A percentile compares a stretch with the other conserved stretches of the same genome.
Conservation (phyloP, 2,329 filamentous ascomycete species). For the Catunica adiposa region DNA sequence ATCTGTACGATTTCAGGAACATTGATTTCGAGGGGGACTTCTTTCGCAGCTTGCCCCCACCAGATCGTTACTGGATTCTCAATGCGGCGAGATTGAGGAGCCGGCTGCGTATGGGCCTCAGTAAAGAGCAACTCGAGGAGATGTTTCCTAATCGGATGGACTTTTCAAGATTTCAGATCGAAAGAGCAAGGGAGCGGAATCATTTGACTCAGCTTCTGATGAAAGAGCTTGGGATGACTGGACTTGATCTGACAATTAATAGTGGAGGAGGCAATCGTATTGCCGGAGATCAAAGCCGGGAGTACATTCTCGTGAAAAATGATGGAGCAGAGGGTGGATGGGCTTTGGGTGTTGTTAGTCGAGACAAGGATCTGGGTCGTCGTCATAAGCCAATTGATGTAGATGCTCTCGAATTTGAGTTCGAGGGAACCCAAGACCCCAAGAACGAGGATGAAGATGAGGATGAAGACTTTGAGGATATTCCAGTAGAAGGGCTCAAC, state of each 20-base stretch:
- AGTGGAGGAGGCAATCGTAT: constrained; percentile 47
- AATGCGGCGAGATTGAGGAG: constrained; percentile 84
- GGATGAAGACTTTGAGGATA: constrained; percentile 76
- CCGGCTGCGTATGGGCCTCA: constrained; percentile 83
- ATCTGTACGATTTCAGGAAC: constrained; percentile 89
- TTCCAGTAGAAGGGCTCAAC: constrained; percentile 81
- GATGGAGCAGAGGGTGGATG: constrained; percentile 89
- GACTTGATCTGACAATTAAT: constrained; percentile 49
- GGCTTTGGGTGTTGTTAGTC: constrained; percentile 85
- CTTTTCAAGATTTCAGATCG: constrained; percentile 92
- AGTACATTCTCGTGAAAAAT: constrained; percentile 94
- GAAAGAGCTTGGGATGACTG: constrained; percentile 82
- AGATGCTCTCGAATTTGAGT: constrained; percentile 46
- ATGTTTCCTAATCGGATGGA: constrained; percentile 99
- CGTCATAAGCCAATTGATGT: constrained; percentile 84
- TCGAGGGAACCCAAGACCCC: constrained; percentile 40
- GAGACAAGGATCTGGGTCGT: constrained; percentile 61
- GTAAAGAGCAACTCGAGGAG: constrained; percentile 82
- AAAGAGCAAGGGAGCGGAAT: constrained; percentile 81
- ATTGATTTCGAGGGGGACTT: constrained; percentile 96
- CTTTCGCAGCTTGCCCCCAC: constrained; percentile 76
- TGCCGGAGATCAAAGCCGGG: constrained; percentile 71
- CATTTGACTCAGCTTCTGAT: constrained; percentile 88
- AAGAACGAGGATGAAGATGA: constrained; percentile 46
- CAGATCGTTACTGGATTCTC: constrained; percentile 90